phyloP scores from a whole-genome alignment of 768 basidiomycete species.

The Rhodotorula kratochvilovae region DNA sequence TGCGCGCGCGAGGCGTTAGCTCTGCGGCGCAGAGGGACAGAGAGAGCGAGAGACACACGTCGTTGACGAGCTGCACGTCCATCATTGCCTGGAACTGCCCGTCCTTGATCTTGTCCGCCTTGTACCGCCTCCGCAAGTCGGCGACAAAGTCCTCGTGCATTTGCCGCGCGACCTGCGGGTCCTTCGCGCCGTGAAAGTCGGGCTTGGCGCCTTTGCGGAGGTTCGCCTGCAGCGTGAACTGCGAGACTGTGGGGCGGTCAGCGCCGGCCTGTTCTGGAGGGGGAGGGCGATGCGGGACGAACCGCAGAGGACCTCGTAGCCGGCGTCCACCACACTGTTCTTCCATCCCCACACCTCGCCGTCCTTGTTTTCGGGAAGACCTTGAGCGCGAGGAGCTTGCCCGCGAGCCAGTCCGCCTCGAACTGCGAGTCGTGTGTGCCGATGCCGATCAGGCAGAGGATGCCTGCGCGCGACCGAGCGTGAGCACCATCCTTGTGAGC shows the following conservation, averaged over 20 bases:
- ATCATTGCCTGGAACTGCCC: conserved; percentile 39
- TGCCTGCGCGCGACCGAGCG: neutral
- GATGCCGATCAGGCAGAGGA: conserved; percentile 32
- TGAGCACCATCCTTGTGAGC: too few species aligned
- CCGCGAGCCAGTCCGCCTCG: conserved; percentile 68
- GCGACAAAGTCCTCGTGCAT: conserved; percentile 34
- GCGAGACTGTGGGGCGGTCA: conserved; percentile 59
- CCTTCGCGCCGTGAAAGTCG: conserved; percentile 82
- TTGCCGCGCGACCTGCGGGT: conserved; percentile 22
- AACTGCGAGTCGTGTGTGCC: conserved; percentile 67
- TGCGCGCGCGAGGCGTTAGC: neutral
- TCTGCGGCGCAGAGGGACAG: too few species aligned
- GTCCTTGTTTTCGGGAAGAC: conserved; percentile 46
- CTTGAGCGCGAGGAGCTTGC: conserved; percentile 65
- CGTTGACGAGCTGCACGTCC: conserved; percentile 40
- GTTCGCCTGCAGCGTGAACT: conserved; percentile 87
- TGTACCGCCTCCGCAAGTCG: conserved; percentile 28
- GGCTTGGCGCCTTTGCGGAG: conserved; percentile 79
- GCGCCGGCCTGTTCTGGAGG: too few species aligned
- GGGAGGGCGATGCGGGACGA: conserved; percentile 3
- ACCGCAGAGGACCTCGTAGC: conserved; percentile 83
- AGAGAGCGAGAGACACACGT: conserved; percentile 15
- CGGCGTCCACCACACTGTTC: conserved; percentile 75
- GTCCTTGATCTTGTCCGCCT: conserved; percentile 33
- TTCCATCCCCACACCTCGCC: conserved; percentile 70